Evolutionary conservation across 1,284 basidiomycete species (phyloP).

Genomic region (Trametes versicolor): DNA sequence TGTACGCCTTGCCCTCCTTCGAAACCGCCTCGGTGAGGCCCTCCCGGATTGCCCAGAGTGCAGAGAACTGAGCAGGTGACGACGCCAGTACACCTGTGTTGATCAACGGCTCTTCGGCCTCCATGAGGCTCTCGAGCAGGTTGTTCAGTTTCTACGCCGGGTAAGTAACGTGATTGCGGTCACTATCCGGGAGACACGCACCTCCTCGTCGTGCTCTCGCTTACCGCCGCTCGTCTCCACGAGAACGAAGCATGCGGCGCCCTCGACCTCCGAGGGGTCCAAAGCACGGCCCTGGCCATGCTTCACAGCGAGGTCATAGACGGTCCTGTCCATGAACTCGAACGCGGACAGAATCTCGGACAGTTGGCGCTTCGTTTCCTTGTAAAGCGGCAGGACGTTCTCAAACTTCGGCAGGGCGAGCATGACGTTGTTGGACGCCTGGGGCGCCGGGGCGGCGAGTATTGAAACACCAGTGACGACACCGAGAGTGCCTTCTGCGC

Average conservation of each 20-base stretch:
- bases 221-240: slow-evolving; percentile 97
- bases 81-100: slow-evolving; percentile 95
- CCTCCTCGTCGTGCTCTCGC: slow-evolving; percentile 95
- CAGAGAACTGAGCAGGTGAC: slow-evolving; percentile 89
- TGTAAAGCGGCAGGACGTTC: slow-evolving; percentile 77
- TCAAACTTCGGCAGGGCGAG: slow-evolving; percentile 79
- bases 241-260: slow-evolving; percentile 90
- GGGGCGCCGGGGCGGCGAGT: slow-evolving; percentile 91
- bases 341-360: slow-evolving; percentile 98
- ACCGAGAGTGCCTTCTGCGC: slow-evolving; percentile 96
- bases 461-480: slow-evolving; percentile 97
- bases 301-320: slow-evolving; percentile 87
- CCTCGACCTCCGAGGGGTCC: slow-evolving; percentile 72
- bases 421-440: slow-evolving; percentile 83
- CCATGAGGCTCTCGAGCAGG: slow-evolving; percentile 85
- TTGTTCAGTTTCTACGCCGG: slow-evolving; percentile 83
- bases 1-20: slow-evolving; percentile 96
- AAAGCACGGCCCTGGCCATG: slow-evolving; percentile 78
- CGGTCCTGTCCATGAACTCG: slow-evolving; percentile 93
- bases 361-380: slow-evolving; percentile 77
- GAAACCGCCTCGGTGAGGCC: slow-evolving; percentile 93
- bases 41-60: slow-evolving; percentile 95
- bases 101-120: slow-evolving; percentile 79
- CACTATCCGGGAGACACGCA: slow-evolving; percentile 44
- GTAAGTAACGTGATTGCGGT: background rate